phyloP scores from a whole-genome alignment of 2,329 filamentous ascomycete genomes.

The Coniochaeta ligniaria region DNA sequence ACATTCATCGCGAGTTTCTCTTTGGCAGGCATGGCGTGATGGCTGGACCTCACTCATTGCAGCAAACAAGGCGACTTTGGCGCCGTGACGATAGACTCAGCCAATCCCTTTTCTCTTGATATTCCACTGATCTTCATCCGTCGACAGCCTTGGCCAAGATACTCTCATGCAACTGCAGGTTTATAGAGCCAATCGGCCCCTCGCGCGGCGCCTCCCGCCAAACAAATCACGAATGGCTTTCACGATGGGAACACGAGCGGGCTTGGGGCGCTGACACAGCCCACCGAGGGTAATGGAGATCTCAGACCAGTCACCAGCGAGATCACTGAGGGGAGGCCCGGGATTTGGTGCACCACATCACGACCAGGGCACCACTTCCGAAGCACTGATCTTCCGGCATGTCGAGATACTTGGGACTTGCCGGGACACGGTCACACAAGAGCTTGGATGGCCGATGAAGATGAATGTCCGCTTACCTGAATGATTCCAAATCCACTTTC shows the following conservation, averaged over 20 bases:
- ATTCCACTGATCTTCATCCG: not conserved
- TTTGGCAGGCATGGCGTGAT: not conserved
- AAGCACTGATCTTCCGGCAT: not conserved
- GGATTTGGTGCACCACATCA: not conserved
- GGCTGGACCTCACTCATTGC: not conserved
- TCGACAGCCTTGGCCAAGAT: not conserved
- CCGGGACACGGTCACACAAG: not conserved
- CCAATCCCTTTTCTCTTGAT: not conserved
- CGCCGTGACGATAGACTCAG: not conserved
- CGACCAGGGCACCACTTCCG: not conserved
- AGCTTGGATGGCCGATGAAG: not conserved
- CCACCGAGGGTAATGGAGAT: not conserved
- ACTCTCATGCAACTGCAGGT: not conserved
- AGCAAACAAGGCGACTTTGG: not conserved
- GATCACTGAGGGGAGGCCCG: not conserved
- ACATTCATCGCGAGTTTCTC: not conserved
- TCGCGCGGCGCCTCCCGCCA: not conserved
- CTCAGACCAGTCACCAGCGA: not conserved
- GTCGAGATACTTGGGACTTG: not conserved
- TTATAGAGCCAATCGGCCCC: not conserved
- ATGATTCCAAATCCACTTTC: not conserved
- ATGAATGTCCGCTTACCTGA: not conserved
- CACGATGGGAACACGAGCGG: not conserved
- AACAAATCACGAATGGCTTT: not conserved
- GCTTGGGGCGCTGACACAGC: not conserved